Base-by-base conservation (phyloP, 2,329 filamentous ascomycete species). In the Metarhizium album region DNA sequence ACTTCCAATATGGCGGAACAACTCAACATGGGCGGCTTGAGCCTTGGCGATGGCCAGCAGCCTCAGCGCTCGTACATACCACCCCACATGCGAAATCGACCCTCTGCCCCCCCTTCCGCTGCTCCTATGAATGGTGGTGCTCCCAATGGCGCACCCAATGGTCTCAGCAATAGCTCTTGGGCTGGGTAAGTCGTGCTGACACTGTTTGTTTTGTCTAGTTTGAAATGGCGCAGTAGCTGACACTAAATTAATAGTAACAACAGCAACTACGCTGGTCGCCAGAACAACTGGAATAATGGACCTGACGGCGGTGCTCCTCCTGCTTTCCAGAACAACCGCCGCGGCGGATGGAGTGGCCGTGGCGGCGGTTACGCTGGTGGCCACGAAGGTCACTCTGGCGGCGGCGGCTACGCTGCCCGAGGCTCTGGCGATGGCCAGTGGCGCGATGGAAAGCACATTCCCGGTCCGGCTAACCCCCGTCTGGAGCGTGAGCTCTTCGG, bases 401-500 rank as follows among this genome's bases (percentile, higher is more conserved):
- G 74, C 54, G 75, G 76, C 53, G 72, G 74, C 55, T 73, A 75
- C 59, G 61, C 77, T 64, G 76, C 83, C 62, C 83, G 86, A 63
- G 90, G 90, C 62, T 94, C 90, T 67, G 93, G 93, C 63, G 93
- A 97, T 65, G 93, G 93, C 64, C 84, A 89, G 74, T 98, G 93
- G 93, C 83, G 84, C 64, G 91, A 97, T 59, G 93, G 93, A 70
- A 95, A 97, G 79, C 93, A 98, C 75, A 76, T 96, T 62, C 80
- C 91, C 54, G 93, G 93, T 52, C 89, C 90, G 56, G 70, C 84
- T 61, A 97, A 97, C 75, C 79, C 84, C 57, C 90, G 91, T 61
- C 59, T 95, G 45, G 93, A 98, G 80, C 90, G 90, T 62, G 93
- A 98, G 67, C 86, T 98, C 48, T 98, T 96, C 68, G 93, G 93